phyloP scores from a whole-genome alignment of 139 green algal species.

The Micractinium conductrix region DNA sequence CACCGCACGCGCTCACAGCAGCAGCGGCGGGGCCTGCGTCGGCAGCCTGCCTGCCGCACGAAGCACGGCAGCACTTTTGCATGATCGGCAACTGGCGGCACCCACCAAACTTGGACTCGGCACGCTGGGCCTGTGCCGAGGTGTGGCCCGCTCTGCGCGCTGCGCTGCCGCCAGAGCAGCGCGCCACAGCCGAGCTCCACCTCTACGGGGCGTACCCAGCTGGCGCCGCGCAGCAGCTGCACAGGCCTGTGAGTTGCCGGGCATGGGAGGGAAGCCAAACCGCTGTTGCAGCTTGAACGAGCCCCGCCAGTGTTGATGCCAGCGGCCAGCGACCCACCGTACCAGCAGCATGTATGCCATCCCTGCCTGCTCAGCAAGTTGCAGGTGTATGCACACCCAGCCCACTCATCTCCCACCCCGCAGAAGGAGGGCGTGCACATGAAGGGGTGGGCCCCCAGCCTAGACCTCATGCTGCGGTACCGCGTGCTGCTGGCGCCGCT shows the following conservation, averaged over 20 bases:
- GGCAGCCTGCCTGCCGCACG: slow-evolving; percentile 8
- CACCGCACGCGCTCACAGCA: background rate
- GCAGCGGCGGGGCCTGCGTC: background rate
- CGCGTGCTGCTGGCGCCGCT: slow-evolving; percentile 65
- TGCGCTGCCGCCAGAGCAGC: slow-evolving; percentile 30
- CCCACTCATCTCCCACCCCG: background rate
- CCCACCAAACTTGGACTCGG: slow-evolving; percentile 67
- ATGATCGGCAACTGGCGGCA: slow-evolving; percentile 74
- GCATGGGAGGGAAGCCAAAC: background rate
- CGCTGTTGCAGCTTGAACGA: background rate
- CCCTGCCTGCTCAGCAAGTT: background rate
- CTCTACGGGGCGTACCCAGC: slow-evolving; percentile 63
- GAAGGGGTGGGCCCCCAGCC: slow-evolving; percentile 51
- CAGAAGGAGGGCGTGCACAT: slow-evolving; percentile 48
- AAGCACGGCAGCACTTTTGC: slow-evolving; percentile 62
- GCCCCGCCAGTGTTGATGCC: too few relatives aligned
- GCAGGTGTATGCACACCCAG: background rate
- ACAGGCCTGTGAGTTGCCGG: slow-evolving; percentile 37
- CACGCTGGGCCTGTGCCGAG: slow-evolving; percentile 51
- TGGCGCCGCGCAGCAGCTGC: slow-evolving; percentile 33
- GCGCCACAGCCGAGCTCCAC: slow-evolving; percentile 51
- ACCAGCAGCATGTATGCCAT: background rate
- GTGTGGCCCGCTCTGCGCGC: slow-evolving; percentile 60
- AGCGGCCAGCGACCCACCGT: too few relatives aligned
- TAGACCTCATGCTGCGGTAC: slow-evolving; percentile 60